Conservation (phyloP, 208 protist species). For the Tritrichomonas foetus region DNA sequence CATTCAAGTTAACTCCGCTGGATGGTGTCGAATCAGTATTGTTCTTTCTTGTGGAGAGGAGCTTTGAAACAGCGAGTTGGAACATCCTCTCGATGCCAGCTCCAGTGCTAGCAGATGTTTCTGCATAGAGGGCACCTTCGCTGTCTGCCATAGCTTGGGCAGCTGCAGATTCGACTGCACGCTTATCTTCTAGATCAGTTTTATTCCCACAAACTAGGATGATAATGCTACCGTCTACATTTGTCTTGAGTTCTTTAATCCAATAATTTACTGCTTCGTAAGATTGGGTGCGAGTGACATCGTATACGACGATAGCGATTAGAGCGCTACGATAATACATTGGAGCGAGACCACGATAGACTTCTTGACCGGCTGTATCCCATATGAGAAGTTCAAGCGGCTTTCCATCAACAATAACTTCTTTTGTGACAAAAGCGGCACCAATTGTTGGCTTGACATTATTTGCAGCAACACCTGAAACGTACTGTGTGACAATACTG, state of each 20-base stretch:
- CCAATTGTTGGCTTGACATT: not conserved
- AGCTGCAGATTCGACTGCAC: not conserved
- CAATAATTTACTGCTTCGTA: constrained; percentile 42
- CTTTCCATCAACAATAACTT: constrained; percentile 33
- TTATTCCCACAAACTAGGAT: constrained; percentile 49
- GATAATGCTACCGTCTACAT: not conserved
- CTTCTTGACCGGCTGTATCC: constrained; percentile 49
- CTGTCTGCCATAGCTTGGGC: not conserved
- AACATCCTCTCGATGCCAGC: not conserved
- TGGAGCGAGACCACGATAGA: not conserved
- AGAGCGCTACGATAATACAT: constrained; percentile 41
- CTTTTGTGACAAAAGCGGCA: not conserved
- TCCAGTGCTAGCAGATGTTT: not conserved
- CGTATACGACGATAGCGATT: constrained; percentile 29
- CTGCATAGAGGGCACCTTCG: not conserved
- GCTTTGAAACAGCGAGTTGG: no score
- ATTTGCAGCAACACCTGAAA: not conserved
- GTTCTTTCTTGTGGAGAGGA: no score
- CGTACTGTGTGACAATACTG: not conserved
- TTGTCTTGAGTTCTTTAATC: constrained; percentile 41
- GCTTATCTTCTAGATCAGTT: constrained; percentile 42
- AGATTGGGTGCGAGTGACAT: constrained; percentile 18
- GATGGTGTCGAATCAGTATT: no score
- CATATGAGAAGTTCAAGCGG: constrained; percentile 19
- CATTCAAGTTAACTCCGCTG: no score